Conservation (phyloP, 1,139 yeast species). For the Saccharomyces hybrid region DNA sequence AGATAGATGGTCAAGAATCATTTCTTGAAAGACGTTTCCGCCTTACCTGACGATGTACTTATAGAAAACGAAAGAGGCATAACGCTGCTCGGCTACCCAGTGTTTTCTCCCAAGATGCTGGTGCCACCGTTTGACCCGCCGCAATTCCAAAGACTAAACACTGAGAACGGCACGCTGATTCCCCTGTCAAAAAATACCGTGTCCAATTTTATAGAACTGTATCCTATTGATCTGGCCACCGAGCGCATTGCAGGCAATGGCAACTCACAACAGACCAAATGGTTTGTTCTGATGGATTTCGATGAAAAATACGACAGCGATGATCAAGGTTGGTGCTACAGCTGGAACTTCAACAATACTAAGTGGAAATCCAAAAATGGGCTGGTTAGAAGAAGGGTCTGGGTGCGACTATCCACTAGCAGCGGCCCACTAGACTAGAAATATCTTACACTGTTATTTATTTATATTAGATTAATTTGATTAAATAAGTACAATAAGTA, state of each 20-base stretch:
- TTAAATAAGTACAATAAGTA: neutral
- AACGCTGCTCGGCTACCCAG: conserved; percentile 46
- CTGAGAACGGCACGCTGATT: conserved; percentile 9
- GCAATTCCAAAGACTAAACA: conserved; percentile 36
- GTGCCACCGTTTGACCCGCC: conserved; percentile 41
- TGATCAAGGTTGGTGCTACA: conserved; percentile 67
- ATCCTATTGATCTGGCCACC: conserved; percentile 12
- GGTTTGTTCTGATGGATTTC: conserved; percentile 53
- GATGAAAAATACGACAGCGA: conserved; percentile 46
- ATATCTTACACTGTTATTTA: neutral
- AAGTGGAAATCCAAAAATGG: conserved; percentile 56
- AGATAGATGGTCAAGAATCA: neutral
- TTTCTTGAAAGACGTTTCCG: neutral
- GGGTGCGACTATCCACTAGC: conserved; percentile 40
- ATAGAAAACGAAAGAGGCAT: conserved; percentile 51
- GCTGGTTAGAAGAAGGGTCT: conserved; percentile 50
- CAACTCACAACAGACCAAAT: conserved; percentile 44
- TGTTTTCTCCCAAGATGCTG: conserved; percentile 41
- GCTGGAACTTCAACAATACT: conserved; percentile 40
- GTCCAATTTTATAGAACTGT: conserved; percentile 12
- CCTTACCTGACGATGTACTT: conserved; percentile 32
- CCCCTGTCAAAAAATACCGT: neutral
- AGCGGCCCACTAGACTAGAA: neutral
- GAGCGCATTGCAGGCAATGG: conserved; percentile 3
- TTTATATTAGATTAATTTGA: neutral